Conservation (phyloP, 805 yeast genomes). For the Phaffomyces antillensis region DNA sequence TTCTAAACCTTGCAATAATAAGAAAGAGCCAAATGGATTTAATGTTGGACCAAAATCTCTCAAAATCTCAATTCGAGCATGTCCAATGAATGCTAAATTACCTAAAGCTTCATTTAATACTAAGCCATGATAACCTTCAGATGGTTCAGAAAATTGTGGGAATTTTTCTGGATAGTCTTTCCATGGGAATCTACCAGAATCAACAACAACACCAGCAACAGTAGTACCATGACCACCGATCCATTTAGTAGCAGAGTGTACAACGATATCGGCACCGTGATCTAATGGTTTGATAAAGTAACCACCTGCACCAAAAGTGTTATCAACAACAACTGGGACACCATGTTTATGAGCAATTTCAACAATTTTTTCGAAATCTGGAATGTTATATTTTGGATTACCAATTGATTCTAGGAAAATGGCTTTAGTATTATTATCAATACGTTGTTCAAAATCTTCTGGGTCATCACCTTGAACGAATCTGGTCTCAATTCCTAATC, state of each 20-base stretch:
- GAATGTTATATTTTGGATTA: conserved; percentile 87
- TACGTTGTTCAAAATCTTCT: conserved; percentile 61
- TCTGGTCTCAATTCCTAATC: conserved; percentile 79
- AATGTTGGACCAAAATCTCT: conserved; percentile 90
- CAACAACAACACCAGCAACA: conserved; percentile 85
- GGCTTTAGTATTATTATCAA: conserved; percentile 85
- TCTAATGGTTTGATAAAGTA: conserved; percentile 76
- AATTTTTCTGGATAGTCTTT: conserved; percentile 73
- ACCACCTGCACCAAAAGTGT: conserved; percentile 97
- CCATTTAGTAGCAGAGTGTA: conserved; percentile 96
- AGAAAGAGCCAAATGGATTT: conserved; percentile 84
- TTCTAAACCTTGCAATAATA: conserved; percentile 86
- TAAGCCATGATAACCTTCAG: conserved; percentile 91
- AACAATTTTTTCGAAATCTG: conserved; percentile 75
- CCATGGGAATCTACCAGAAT: conserved; percentile 93
- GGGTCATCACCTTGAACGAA: conserved; percentile 77
- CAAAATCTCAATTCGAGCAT: conserved; percentile 73
- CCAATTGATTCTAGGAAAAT: conserved; percentile 87
- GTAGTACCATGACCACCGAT: conserved; percentile 97
- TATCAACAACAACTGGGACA: conserved; percentile 86
- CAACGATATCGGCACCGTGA: conserved; percentile 86
- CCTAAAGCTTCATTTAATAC: conserved; percentile 78
- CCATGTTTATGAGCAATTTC: conserved; percentile 81
- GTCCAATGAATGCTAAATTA: conserved; percentile 68
- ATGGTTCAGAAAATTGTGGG: conserved; percentile 88